Evolutionary conservation across 345 rosid species (phyloP).

Genomic region (Cardamine occulta): DNA sequence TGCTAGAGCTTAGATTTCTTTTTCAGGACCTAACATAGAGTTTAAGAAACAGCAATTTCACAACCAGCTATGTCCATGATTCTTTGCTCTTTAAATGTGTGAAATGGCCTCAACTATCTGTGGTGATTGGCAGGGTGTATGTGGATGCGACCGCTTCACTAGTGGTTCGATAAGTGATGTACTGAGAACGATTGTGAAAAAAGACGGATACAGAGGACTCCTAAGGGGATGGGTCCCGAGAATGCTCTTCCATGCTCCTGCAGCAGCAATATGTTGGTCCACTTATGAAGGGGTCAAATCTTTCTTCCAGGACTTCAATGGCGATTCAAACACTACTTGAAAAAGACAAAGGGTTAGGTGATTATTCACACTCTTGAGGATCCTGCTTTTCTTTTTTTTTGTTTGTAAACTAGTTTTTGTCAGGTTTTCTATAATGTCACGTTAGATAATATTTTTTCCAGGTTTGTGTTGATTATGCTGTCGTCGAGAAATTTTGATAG

Average conservation of each 20-base stretch:
- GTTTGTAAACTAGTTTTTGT: constrained; percentile 26
- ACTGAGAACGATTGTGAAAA: constrained; percentile 47
- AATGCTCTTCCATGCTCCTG: constrained; percentile 78
- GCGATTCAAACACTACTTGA: constrained; percentile 37
- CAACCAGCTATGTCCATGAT: background rate
- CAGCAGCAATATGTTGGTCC: constrained; percentile 78
- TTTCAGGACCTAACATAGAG: background rate
- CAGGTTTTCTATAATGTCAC: constrained; percentile 8
- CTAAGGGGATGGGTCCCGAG: constrained; percentile 77
- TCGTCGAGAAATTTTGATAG: constrained; percentile 21
- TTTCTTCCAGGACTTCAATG: constrained; percentile 54
- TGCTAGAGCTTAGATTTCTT: background rate
- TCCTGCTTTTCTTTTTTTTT: background rate
- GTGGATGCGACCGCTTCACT: constrained; percentile 91
- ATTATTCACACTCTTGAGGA: constrained; percentile 26
- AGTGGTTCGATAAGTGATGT: constrained; percentile 63
- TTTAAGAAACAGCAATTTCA: background rate
- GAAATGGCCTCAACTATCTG: constrained; percentile 6
- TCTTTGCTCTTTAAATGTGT: constrained; percentile 2
- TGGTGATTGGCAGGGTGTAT: constrained; percentile 72
- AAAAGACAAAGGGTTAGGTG: background rate
- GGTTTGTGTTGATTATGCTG: constrained; percentile 14
- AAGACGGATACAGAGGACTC: constrained; percentile 64
- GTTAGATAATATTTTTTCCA: constrained; percentile 13
- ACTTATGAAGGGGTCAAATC: constrained; percentile 69